Base-by-base conservation (phyloP, 208 protist species). In the Balamuthia mandrillaris region DNA sequence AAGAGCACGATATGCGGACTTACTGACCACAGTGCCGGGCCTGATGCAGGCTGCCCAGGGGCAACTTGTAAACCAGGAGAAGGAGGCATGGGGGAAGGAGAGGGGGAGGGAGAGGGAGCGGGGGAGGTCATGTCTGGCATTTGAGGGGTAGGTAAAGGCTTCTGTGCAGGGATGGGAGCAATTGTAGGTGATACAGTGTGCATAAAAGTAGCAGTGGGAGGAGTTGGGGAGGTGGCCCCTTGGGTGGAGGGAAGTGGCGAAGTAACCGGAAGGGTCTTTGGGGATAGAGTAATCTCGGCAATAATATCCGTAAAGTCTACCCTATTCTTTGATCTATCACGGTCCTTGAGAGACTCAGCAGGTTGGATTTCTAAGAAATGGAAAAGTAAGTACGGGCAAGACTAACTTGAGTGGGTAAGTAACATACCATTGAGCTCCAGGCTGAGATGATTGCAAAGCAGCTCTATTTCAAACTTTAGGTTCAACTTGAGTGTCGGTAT, bases 381-480 rank as follows among this genome's bases (percentile, higher is more conserved):
- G 24, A 24, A 74, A 3, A 21, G 24, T 45, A 6, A 37, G 10
- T 42, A 51, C 14, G 21, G 56, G 41, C 33, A 44, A 58, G 18
- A 81, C 0, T 37, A 77, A 33, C 42, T 10, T 3, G 66, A 33
- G 4, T 60, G 12, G 29, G 52, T 60, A 60, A 3, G 52, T 31
- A n/a, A 4, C 29, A 27, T 83, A 33, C 86, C 74, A 24, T 51
- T 87, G 14, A 97, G 54, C 21, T 95, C 90, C 0, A 96, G 41
- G 2, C 70, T 83, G 16, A 97, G 78, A 33, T 91, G 90, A 56
- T 96, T 92, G 56, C 84, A 95, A 39, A 97, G 88, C 18, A 95
- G 88, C 72, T 97, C 95, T n/a, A 97, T 90, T 91, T 99, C 98
- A 89, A 99, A 99, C 81, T 98, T 97, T 29, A 99, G 90, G 56